phyloP scores from a whole-genome alignment of 306 rosid genomes.

The Lagenaria siceraria region DNA sequence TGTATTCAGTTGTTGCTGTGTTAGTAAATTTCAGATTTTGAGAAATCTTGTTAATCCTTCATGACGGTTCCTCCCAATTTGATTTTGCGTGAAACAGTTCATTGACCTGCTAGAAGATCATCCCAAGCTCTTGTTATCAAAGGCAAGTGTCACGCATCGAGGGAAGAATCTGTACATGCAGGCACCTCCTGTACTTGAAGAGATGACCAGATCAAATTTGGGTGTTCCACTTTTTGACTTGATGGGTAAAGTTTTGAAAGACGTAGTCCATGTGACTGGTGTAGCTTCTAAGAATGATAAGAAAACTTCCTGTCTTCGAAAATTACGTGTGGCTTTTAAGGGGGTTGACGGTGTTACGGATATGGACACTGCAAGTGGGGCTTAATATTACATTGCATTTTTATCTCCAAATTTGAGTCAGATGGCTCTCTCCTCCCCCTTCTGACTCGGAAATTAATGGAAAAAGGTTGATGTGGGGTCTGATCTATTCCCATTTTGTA shows the following conservation, averaged over 20 bases:
- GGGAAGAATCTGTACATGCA: constrained; percentile 91
- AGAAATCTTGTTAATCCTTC: not conserved
- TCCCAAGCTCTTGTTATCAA: constrained; percentile 56
- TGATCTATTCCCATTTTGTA: constrained; percentile 19
- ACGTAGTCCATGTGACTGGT: constrained; percentile 68
- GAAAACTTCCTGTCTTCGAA: constrained; percentile 48
- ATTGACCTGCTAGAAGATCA: constrained; percentile 67
- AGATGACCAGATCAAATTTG: constrained; percentile 90
- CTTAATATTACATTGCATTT: constrained; percentile 21
- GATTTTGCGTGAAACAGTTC: constrained; percentile 32
- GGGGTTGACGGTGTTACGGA: constrained; percentile 77
- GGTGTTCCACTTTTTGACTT: constrained; percentile 44
- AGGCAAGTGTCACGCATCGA: constrained; percentile 62
- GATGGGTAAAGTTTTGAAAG: constrained; percentile 60
- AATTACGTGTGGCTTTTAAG: constrained; percentile 61
- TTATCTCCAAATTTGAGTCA: constrained; percentile 7
- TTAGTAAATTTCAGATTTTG: not conserved
- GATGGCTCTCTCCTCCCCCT: constrained; percentile 1
- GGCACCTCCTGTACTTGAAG: constrained; percentile 91
- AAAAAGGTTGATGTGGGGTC: constrained; percentile 27
- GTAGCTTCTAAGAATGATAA: constrained; percentile 40
- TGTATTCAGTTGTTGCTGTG: not conserved
- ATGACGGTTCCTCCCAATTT: not conserved
- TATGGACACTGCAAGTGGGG: constrained; percentile 85
- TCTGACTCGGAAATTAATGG: not conserved